These are phyloP conservation scores for Mucor racemosus DNA, from an alignment of 371 early-diverging fungal species.

Conservation along the genomic window DNA sequence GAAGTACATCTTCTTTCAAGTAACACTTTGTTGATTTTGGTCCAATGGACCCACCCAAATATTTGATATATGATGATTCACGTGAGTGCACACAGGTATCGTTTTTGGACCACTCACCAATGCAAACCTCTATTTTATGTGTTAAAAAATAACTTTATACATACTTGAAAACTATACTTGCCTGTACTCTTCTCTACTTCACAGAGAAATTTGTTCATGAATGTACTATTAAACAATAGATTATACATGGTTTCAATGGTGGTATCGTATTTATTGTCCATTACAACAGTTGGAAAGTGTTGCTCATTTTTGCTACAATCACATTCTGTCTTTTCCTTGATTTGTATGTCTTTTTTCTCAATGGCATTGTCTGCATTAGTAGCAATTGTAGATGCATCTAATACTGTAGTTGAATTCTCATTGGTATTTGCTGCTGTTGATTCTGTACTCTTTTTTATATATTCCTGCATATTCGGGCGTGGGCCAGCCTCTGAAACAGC, in stretches of 20 bases:
- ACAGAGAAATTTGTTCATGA: conserved; percentile 42
- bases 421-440: neutral
- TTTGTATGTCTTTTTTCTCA: conserved; percentile 15
- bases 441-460: conserved; percentile 4
- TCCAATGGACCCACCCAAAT: conserved; percentile 45
- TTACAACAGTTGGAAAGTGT: conserved; percentile 54
- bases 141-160: too few species aligned
- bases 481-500: conserved; percentile 39
- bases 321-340: conserved; percentile 49
- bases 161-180: conserved; percentile 26
- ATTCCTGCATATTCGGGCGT: conserved; percentile 29
- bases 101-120: conserved; percentile 48
- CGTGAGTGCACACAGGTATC: conserved; percentile 33
- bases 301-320: conserved; percentile 49
- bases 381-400: neutral
- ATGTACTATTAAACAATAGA: conserved; percentile 48
- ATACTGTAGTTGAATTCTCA: neutral
- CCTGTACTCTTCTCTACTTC: conserved; percentile 54
- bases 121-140: conserved; percentile 32
- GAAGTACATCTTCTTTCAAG: conserved; percentile 62
- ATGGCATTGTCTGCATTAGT: neutral
- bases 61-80: conserved; percentile 48
- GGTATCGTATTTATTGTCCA: conserved; percentile 56
- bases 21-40: conserved; percentile 77
- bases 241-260: conserved; percentile 56